Evolutionary conservation across 1,284 basidiomycete species (phyloP).

Genomic region (Ceratorhiza oryzae-sativae): DNA sequence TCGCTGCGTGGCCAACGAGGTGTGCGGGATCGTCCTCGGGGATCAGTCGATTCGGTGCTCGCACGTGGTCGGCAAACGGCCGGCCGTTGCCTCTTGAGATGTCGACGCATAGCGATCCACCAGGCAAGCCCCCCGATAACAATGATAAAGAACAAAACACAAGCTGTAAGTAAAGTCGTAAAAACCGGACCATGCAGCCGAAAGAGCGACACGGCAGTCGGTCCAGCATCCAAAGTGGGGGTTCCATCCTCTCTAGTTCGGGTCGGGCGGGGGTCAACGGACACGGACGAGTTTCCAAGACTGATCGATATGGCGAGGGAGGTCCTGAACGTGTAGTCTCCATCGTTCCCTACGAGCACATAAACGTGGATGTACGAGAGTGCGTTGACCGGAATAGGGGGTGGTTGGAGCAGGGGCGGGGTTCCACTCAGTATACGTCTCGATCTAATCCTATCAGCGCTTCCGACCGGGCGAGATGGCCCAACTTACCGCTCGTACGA

Average conservation of each 20-base stretch:
- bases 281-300: neutral
- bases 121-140: constrained; percentile 17
- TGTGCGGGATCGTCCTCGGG: neutral
- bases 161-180: constrained; percentile 8
- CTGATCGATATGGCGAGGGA: neutral
- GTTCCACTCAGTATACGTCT: constrained; percentile 19
- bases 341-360: constrained; percentile 2
- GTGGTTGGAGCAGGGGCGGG: constrained; percentile 4
- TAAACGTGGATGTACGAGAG: constrained; percentile 20
- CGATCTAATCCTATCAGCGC: neutral
- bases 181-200: neutral
- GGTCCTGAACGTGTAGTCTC: neutral
- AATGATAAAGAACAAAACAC: neutral
- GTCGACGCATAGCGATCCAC: constrained; percentile 11
- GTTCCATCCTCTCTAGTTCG: neutral
- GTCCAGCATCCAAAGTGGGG: neutral
- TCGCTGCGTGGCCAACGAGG: constrained; percentile 3
- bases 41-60: neutral
- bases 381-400: neutral
- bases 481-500: neutral
- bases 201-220: neutral
- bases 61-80: neutral
- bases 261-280: neutral
- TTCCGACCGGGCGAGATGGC: neutral
- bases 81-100: neutral